These are phyloP conservation scores for Coriolopsis trogii DNA, from an alignment of 1,284 basidiomycete genomes.

Conservation along the genomic window DNA sequence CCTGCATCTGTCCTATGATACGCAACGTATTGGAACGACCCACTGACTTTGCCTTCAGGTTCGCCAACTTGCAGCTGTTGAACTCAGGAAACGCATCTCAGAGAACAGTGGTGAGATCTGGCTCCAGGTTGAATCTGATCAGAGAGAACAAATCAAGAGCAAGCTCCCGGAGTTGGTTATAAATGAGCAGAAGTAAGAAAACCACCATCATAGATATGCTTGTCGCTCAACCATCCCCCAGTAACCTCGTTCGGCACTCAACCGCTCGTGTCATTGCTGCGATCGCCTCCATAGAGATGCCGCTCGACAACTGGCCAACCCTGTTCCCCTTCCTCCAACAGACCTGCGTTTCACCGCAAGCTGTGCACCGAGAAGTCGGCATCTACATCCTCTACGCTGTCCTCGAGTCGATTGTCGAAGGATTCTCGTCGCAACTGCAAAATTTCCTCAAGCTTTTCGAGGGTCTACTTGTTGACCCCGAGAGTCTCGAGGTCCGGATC, in stretches of 20 bases:
- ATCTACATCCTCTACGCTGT: slow-evolving; percentile 92
- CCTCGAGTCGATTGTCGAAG: slow-evolving; percentile 91
- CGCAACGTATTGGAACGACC: not conserved
- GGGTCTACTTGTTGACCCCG: slow-evolving; percentile 81
- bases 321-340: slow-evolving; percentile 90
- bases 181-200: slow-evolving; percentile 73
- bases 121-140: slow-evolving; percentile 71
- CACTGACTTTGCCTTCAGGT: slow-evolving; percentile 54
- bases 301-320: slow-evolving; percentile 81
- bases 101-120: slow-evolving; percentile 86
- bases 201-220: not conserved
- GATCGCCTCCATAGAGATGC: slow-evolving; percentile 90
- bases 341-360: slow-evolving; percentile 72
- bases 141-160: slow-evolving; percentile 86
- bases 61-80: slow-evolving; percentile 97
- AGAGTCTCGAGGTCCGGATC: slow-evolving; percentile 90
- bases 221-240: slow-evolving; percentile 36
- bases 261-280: slow-evolving; percentile 92
- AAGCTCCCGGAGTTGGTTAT: slow-evolving; percentile 84
- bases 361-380: slow-evolving; percentile 87
- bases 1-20: too few species aligned
- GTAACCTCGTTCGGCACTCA: slow-evolving; percentile 87
- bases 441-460: slow-evolving; percentile 86
- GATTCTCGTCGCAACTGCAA: slow-evolving; percentile 78
- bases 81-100: slow-evolving; percentile 91